Percentiles rank a stretch among this genome's conserved stretches.
Evolutionary conservation across 192 early-diverging fungal genomes (phyloP).

Genomic region (Coemansia sp.): DNA sequence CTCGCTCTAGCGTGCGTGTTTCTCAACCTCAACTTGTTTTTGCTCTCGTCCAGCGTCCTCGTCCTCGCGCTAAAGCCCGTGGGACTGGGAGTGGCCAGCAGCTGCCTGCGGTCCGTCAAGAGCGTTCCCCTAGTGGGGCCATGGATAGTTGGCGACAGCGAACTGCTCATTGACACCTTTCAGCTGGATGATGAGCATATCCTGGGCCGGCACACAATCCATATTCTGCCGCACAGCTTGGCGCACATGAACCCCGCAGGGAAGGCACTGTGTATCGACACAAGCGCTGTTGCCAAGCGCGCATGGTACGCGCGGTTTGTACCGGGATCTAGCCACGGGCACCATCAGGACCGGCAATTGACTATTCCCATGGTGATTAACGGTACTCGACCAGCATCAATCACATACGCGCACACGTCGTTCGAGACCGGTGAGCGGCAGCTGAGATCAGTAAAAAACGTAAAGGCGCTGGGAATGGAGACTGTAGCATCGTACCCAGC

Average conservation of each 20-base stretch:
- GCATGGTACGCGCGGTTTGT: slow-evolving; percentile 28
- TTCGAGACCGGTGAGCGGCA: slow-evolving; percentile 45
- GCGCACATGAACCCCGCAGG: slow-evolving; percentile 50
- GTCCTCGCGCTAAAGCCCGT: slow-evolving; percentile 42
- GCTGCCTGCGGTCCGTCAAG: slow-evolving; percentile 40
- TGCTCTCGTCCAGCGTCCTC: slow-evolving; percentile 41
- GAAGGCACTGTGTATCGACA: slow-evolving; percentile 35
- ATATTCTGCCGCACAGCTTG: slow-evolving; percentile 52
- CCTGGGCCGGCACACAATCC: slow-evolving; percentile 55
- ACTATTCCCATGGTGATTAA: slow-evolving; percentile 51
- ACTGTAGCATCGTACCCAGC: slow-evolving; percentile 28
- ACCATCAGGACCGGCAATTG: slow-evolving; percentile 8
- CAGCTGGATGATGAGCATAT: slow-evolving; percentile 52
- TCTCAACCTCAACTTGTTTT: slow-evolving; percentile 44
- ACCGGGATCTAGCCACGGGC: slow-evolving; percentile 9
- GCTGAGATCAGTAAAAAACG: slow-evolving; percentile 27
- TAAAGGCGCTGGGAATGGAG: slow-evolving; percentile 29
- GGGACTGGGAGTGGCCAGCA: slow-evolving; percentile 34
- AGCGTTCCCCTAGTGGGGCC: slow-evolving; percentile 44
- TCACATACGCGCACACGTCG: slow-evolving; percentile 40
- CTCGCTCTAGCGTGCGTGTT: slow-evolving; percentile 21
- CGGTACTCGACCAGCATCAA: slow-evolving; percentile 45
- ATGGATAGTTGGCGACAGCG: slow-evolving; percentile 52
- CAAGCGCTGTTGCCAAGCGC: neutral
- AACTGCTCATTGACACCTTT: slow-evolving; percentile 50